Base-by-base conservation (phyloP, 441 rosid species). In the Populus hybrid region DNA sequence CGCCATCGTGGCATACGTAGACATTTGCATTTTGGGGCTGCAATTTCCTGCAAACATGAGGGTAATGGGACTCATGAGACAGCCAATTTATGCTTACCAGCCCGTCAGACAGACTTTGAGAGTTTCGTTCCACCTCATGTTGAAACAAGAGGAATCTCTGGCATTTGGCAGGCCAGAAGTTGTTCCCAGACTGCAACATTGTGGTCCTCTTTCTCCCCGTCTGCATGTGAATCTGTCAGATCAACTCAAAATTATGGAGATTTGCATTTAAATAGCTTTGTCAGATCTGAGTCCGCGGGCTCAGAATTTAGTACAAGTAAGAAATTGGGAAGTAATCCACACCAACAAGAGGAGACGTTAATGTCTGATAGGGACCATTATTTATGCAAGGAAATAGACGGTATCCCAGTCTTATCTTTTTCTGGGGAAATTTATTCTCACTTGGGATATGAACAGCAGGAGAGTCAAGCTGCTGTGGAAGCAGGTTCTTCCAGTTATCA, bases 21-120 rank as follows among this genome's bases (percentile, higher is more conserved):
- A 67, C 87, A 78, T 78, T 86, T 83, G 64, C 84, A 82, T 69
- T 84, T 81, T 73, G 85, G 76, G 59, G 78, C 75, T 67, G 68
- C 79, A 70, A 67, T 68, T 67, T 68, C 70, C 38, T 1, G 53
- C 67, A 26, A 40, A 32, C 5, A 6, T 34, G 67, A n/a, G 38
- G 70, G 65, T 9, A 70, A 73, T 36, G 63, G 70, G 69, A 70
- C 75, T 68, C 38, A 64, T 53, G 71, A 69, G 53, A 11, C 57
- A n/a, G 61, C 34, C 61, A 59, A 69, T 76, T 68, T 40, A 72
- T 72, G 64, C 65, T 71, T 72, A 77, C 74, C 74, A 40, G 75
- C 28, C 8, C 24, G 59, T 70, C 35, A 32, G 50, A 26, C 32
- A 34, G 34, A 71, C 19, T 16, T 23, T 68, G 67, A 74, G 72